Percentiles rank a stretch among this genome's conserved stretches.
phyloP scores from a whole-genome alignment of 1,139 yeast species.

The Debaryomyces robertsiae region DNA sequence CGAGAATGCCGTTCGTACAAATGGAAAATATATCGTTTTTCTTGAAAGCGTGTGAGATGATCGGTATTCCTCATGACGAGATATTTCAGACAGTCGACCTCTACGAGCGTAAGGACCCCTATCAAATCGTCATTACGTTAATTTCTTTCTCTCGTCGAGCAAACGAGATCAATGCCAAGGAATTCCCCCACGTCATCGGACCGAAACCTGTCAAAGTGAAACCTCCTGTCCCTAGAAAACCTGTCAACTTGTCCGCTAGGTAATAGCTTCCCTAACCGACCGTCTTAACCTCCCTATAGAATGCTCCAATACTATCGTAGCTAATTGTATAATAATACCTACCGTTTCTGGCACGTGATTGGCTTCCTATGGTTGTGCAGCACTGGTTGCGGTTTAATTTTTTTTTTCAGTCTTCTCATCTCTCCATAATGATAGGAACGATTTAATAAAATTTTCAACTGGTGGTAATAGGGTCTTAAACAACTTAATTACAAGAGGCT shows the following conservation, averaged over 20 bases:
- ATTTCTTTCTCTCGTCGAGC: slow-evolving; percentile 68
- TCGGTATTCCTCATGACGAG: slow-evolving; percentile 84
- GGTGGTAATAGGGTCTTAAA: slow-evolving; percentile 1
- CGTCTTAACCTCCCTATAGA: neutral
- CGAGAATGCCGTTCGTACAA: slow-evolving; percentile 82
- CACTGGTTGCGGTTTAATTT: slow-evolving; percentile 3
- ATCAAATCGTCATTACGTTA: slow-evolving; percentile 72
- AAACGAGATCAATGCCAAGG: slow-evolving; percentile 35
- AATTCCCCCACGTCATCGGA: slow-evolving; percentile 32
- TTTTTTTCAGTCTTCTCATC: slow-evolving; percentile 11
- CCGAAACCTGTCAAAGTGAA: slow-evolving; percentile 38
- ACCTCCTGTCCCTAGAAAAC: slow-evolving; percentile 43
- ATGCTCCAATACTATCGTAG: slow-evolving; percentile 3
- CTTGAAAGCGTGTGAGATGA: slow-evolving; percentile 55
- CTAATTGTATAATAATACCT: too few relatives aligned
- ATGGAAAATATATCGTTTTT: slow-evolving; percentile 87
- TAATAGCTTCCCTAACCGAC: neutral
- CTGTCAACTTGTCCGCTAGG: slow-evolving; percentile 22
- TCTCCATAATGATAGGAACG: slow-evolving; percentile 4
- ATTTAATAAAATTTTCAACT: slow-evolving; percentile 6
- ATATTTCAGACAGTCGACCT: slow-evolving; percentile 81
- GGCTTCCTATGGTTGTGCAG: neutral
- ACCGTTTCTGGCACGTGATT: slow-evolving; percentile 2
- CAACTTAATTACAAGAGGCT: neutral
- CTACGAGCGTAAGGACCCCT: slow-evolving; percentile 73